Base-by-base conservation (phyloP, 2,329 filamentous ascomycete species). In the Beauveria sp. region DNA sequence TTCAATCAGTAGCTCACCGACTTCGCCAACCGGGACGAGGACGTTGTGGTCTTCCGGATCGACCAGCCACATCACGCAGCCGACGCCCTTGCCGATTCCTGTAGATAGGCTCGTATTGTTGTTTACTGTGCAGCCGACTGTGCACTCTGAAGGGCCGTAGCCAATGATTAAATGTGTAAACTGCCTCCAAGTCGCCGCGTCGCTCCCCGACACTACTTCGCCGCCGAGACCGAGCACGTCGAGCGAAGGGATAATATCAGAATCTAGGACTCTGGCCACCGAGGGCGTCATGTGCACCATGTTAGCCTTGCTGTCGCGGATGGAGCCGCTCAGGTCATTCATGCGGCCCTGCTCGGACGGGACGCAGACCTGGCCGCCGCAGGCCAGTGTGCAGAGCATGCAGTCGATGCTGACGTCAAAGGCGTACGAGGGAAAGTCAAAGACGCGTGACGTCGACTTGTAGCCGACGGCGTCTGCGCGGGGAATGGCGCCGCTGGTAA, bases 351-450 rank as follows among this genome's bases (percentile, higher is more conserved):
- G 76, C 28, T 84, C 81, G 0, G 81, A 82, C 0, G 82, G 80
- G 6, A 84, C 79, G 65, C 80, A 82, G 14, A 83, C 74, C 55
- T 76, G 78, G 3, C 79, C 80, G 28, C 80, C 80, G 16, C 71
- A 69, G 24, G 75, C 73, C n/a, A 83, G 72, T 0, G 80, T 81
- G 61, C 79, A 81, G 14, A 82, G 75, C 74, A 83, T 82, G 65
- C 80, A 81, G 66, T 80, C 77, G 22, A 83, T 77, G 62, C 79
- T 80, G 55, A 80, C 80, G 62, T 84, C 81, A 62, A 83, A 84
- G 9, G 80, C 80, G 63, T 83, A 82, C 1, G 79, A 79, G 2
- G 77, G 76, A 59, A 80, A 80, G 64, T 80, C 76, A 55, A 80
- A 76, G 47, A 78, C 75, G 14, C 76, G 72, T 1, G 77, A 78